A percentile compares a stretch with the other conserved stretches of the same genome.
These are phyloP conservation scores for Trametes polyzona DNA, from an alignment of 1,284 basidiomycete genomes.

Conservation along the genomic window DNA sequence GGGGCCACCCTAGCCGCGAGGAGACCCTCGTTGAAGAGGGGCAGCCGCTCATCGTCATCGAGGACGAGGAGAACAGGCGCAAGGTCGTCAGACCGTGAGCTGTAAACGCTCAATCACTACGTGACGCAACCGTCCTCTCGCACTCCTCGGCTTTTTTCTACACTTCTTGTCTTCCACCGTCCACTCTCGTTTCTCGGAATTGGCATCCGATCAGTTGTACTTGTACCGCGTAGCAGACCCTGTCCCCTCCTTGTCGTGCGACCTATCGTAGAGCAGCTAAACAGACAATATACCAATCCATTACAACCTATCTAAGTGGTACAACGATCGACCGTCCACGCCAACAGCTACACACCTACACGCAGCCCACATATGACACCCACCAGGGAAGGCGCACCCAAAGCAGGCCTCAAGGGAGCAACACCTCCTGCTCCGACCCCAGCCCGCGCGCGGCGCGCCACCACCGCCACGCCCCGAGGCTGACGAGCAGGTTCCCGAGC, in stretches of 20 bases:
- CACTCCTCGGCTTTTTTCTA: neutral
- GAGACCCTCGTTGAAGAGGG: conserved; percentile 27
- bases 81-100: conserved; percentile 21
- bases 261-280: neutral
- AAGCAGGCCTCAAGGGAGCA: conserved; percentile 7
- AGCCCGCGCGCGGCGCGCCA: conserved; percentile 23
- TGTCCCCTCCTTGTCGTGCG: neutral
- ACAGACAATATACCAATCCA: neutral
- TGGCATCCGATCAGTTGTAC: neutral
- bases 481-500: conserved; percentile 66
- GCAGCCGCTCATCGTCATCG: conserved; percentile 23
- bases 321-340: neutral
- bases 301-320: neutral
- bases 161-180: neutral
- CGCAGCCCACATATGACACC: neutral
- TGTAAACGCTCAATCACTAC: neutral
- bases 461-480: conserved; percentile 41
- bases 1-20: conserved; percentile 18
- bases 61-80: conserved; percentile 22
- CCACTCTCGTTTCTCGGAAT: neutral
- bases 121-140: neutral
- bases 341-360: too few species aligned
- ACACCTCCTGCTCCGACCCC: conserved; percentile 9
- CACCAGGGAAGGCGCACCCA: neutral
- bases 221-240: neutral